Evolutionary conservation across 2,329 filamentous ascomycete species (phyloP).

Genomic region (Trichoderma aggressivum): DNA sequence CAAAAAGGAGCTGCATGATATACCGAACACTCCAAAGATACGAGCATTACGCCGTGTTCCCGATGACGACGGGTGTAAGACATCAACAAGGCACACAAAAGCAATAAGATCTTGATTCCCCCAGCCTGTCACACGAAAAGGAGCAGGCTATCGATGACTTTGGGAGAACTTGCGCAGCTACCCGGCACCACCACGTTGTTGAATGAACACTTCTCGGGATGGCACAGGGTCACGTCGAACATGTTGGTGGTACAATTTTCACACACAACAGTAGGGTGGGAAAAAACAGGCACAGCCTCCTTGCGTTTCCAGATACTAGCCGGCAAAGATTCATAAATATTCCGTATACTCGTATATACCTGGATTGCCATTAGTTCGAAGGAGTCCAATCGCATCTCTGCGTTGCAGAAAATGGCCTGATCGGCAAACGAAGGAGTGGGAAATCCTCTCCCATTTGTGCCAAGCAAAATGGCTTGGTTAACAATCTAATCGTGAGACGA

Average conservation of each 20-base stretch:
- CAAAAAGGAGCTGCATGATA: neutral
- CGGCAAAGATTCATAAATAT: neutral
- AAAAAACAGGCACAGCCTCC: neutral
- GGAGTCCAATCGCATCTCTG: neutral
- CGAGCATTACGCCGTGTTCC: constrained; percentile 3
- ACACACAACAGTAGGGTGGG: neutral
- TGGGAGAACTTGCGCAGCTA: neutral
- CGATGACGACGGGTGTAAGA: constrained; percentile 10
- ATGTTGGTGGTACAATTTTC: neutral
- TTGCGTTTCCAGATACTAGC: neutral
- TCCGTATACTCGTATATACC: neutral
- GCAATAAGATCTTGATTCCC: constrained; percentile 13
- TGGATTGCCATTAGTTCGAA: neutral
- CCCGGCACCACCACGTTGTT: constrained; percentile 17
- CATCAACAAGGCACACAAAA: neutral
- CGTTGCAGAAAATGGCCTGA: neutral
- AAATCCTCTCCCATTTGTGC: neutral
- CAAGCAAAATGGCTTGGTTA: neutral
- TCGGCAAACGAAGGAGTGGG: neutral
- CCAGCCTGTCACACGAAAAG: neutral
- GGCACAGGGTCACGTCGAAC: neutral
- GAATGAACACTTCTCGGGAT: constrained; percentile 6
- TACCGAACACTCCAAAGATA: constrained; percentile 1
- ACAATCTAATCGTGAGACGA: neutral
- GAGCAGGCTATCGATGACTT: neutral